Percentiles rank a stretch among this genome's conserved stretches.
Evolutionary conservation across 2,329 filamentous ascomycete genomes (phyloP).

Genomic region (Penicillium thymicola): DNA sequence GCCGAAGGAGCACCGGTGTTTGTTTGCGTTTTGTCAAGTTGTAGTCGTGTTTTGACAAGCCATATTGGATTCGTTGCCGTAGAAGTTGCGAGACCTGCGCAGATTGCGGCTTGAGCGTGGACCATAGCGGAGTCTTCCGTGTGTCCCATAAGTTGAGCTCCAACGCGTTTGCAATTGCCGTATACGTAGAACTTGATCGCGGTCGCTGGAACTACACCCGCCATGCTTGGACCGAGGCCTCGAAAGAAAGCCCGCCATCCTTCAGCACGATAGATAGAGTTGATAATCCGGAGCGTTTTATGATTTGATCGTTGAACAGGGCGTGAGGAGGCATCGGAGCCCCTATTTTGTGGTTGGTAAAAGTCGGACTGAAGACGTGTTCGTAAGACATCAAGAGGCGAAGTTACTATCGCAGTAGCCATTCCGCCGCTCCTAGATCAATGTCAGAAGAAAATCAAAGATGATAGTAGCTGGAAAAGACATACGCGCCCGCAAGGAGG

Average conservation of each 20-base stretch:
- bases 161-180: constrained; percentile 38
- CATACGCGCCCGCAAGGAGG: constrained; percentile 36
- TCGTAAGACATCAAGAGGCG: constrained; percentile 94
- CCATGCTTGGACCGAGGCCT: constrained; percentile 38
- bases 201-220: constrained; percentile 39
- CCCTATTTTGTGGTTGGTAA: constrained; percentile 62
- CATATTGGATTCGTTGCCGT: constrained; percentile 41
- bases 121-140: constrained; percentile 32
- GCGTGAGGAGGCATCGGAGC: constrained; percentile 52
- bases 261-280: constrained; percentile 37
- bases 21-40: constrained; percentile 39
- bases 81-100: constrained; percentile 36
- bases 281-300: constrained; percentile 36
- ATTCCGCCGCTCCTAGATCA: constrained; percentile 62
- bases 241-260: constrained; percentile 39
- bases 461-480: constrained; percentile 6
- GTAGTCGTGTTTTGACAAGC: constrained; percentile 69
- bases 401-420: constrained; percentile 85
- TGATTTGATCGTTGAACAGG: constrained; percentile 44
- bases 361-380: constrained; percentile 94
- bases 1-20: constrained; percentile 18
- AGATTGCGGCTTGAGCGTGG: constrained; percentile 35
- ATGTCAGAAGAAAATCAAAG: constrained; percentile 1
- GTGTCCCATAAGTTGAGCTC: constrained; percentile 27
- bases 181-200: constrained; percentile 42